Percentiles rank a stretch among this genome's conserved stretches.
Conservation (phyloP, 2,329 filamentous ascomycete genomes). For the Didymosphaeria variabile region DNA sequence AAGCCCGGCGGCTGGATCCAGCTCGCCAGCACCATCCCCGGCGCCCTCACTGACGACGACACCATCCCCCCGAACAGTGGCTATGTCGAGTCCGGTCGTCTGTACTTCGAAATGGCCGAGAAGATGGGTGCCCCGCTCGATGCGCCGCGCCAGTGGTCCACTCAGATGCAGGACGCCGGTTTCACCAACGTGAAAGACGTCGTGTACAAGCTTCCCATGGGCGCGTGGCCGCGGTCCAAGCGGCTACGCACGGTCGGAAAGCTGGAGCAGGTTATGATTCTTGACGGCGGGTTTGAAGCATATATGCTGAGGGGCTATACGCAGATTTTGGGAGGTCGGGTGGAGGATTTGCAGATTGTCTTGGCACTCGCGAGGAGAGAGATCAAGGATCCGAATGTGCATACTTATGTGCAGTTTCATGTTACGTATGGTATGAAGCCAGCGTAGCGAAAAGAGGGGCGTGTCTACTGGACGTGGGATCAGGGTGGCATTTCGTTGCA, state of each 20-base stretch:
- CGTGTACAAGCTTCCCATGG: slow-evolving; percentile 38
- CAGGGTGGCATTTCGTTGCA: no score
- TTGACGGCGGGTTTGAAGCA: slow-evolving; percentile 34
- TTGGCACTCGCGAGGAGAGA: slow-evolving; percentile 31
- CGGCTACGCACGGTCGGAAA: slow-evolving; percentile 27
- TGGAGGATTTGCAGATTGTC: slow-evolving; percentile 30
- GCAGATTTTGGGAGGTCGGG: slow-evolving; percentile 24
- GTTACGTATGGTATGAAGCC: slow-evolving; percentile 34
- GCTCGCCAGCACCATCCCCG: slow-evolving; percentile 34
- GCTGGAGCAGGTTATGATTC: slow-evolving; percentile 35
- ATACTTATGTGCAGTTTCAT: slow-evolving; percentile 36
- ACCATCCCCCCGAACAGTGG: slow-evolving; percentile 31
- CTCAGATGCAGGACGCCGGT: slow-evolving; percentile 46
- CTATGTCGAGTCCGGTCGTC: slow-evolving; percentile 28
- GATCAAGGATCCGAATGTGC: slow-evolving; percentile 30
- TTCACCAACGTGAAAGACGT: slow-evolving; percentile 55
- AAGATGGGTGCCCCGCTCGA: slow-evolving; percentile 47
- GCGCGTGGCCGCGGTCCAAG: slow-evolving; percentile 39
- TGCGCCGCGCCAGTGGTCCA: slow-evolving; percentile 43
- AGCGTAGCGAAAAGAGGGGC: background rate
- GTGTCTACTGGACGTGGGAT: no score
- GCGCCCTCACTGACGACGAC: slow-evolving; percentile 28
- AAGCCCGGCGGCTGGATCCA: slow-evolving; percentile 47
- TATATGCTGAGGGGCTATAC: slow-evolving; percentile 37
- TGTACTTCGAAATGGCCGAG: slow-evolving; percentile 33